Percentiles rank a stretch among this genome's conserved stretches.
phyloP scores from a whole-genome alignment of 2,329 filamentous ascomycete genomes.

The Colletotrichum aenigma region DNA sequence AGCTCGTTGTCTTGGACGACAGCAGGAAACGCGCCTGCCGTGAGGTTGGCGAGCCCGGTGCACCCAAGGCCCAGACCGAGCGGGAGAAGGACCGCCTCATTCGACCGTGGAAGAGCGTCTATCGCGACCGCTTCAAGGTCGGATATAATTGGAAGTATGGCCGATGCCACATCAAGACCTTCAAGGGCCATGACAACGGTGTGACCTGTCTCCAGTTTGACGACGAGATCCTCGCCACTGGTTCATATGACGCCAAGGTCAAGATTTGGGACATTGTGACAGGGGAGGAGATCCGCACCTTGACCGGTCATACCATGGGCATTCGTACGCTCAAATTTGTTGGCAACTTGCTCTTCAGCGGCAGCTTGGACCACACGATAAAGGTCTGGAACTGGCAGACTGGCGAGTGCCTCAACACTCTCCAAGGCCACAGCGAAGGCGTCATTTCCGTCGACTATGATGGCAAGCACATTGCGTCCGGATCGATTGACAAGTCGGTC shows the following conservation, averaged over 20 bases:
- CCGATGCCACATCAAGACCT: slow-evolving; percentile 80
- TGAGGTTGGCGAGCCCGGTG: slow-evolving; percentile 8
- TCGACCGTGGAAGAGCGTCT: slow-evolving; percentile 95
- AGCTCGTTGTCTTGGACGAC: slow-evolving; percentile 30
- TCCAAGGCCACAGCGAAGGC: slow-evolving; percentile 78
- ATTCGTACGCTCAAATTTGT: slow-evolving; percentile 94
- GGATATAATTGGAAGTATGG: slow-evolving; percentile 98
- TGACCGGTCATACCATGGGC: slow-evolving; percentile 80
- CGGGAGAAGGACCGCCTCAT: slow-evolving; percentile 52
- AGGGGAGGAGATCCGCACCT: slow-evolving; percentile 82
- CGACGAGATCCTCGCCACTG: slow-evolving; percentile 89
- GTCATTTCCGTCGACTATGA: slow-evolving; percentile 91
- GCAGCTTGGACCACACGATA: slow-evolving; percentile 84
- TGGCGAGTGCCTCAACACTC: slow-evolving; percentile 82
- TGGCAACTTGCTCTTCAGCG: slow-evolving; percentile 87
- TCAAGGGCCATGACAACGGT: slow-evolving; percentile 87
- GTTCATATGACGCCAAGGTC: slow-evolving; percentile 92
- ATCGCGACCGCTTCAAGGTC: slow-evolving; percentile 93
- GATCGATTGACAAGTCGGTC: slow-evolving; percentile 87
- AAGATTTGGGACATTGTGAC: slow-evolving; percentile 97
- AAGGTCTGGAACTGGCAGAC: slow-evolving; percentile 98
- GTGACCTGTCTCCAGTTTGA: slow-evolving; percentile 65
- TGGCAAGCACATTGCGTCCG: slow-evolving; percentile 82
- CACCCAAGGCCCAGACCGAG: slow-evolving; percentile 27
- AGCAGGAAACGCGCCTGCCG: slow-evolving; percentile 39